Evolutionary conservation across 202 grass and related monocot genomes (phyloP).

Genomic region (Brachypodium distachyon): DNA sequence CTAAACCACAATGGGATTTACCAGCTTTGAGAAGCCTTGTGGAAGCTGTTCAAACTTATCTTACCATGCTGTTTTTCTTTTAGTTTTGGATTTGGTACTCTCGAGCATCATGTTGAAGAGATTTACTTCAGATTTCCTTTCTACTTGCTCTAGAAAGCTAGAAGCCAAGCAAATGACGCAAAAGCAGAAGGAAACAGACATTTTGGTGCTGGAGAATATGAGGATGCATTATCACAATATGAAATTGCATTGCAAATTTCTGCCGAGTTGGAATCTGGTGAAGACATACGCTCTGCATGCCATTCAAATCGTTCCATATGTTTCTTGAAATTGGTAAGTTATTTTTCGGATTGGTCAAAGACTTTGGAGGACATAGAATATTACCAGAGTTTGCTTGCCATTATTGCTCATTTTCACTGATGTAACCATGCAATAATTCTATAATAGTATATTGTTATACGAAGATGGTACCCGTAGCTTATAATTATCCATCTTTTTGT

Average conservation of each 20-base stretch:
- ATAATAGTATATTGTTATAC: not conserved
- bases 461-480: not conserved
- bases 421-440: not conserved
- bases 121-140: not conserved
- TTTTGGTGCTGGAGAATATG: slow-evolving; percentile 58
- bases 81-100: not conserved
- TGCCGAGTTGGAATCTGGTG: slow-evolving; percentile 62
- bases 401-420: not conserved
- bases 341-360: not conserved
- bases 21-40: not conserved
- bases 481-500: not conserved
- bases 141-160: slow-evolving; percentile 45
- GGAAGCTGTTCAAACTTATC: not conserved
- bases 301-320: slow-evolving; percentile 83
- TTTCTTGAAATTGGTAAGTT: slow-evolving; percentile 78
- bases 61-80: not conserved
- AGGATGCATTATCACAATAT: slow-evolving; percentile 68
- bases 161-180: slow-evolving; percentile 76
- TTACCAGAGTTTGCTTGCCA: not conserved
- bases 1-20: not conserved
- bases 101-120: not conserved
- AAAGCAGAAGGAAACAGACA: slow-evolving; percentile 81
- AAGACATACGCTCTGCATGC: slow-evolving; percentile 63
- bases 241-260: slow-evolving; percentile 63
- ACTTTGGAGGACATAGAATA: not conserved